phyloP scores from a whole-genome alignment of 2,329 filamentous ascomycete species.

The Drechslera avenae region DNA sequence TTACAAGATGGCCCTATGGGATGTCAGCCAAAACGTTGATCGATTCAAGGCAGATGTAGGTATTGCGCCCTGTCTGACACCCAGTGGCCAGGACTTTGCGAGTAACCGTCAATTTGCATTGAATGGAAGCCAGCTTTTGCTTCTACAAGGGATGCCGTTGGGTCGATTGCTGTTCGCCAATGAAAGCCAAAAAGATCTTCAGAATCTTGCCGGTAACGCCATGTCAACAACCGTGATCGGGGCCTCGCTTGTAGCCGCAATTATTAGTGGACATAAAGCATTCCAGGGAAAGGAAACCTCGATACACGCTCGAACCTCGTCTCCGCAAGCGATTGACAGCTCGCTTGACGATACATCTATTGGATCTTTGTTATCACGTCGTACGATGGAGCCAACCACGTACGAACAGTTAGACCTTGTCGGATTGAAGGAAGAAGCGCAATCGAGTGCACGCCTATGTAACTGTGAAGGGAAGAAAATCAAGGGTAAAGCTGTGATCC shows the following conservation, averaged over 20 bases:
- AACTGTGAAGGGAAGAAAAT: conserved; percentile 60
- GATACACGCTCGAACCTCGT: too few species aligned
- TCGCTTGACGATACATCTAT: too few species aligned
- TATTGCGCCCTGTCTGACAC: conserved; percentile 70
- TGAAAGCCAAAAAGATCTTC: conserved; percentile 63
- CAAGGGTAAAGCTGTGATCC: conserved; percentile 49
- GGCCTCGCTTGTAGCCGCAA: conserved; percentile 62
- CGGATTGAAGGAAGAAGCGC: conserved; percentile 30
- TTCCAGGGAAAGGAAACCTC: conserved; percentile 2
- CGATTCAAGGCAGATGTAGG: conserved; percentile 61
- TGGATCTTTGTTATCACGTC: not conserved
- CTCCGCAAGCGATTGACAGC: too few species aligned
- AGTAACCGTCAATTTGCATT: conserved; percentile 66
- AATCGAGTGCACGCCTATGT: conserved; percentile 56
- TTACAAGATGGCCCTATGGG: conserved; percentile 60
- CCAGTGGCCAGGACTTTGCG: conserved; percentile 65
- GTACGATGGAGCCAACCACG: not conserved
- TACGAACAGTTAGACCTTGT: conserved; percentile 14
- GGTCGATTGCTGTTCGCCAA: conserved; percentile 66
- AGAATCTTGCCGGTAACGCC: conserved; percentile 77
- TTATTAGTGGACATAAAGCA: conserved; percentile 51
- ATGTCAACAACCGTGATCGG: conserved; percentile 78
- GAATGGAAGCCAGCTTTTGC: conserved; percentile 66
- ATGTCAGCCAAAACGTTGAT: conserved; percentile 76
- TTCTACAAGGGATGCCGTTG: conserved; percentile 71